Base-by-base conservation (phyloP, 2,329 filamentous ascomycete genomes). In the Calonectria hongkongensis region DNA sequence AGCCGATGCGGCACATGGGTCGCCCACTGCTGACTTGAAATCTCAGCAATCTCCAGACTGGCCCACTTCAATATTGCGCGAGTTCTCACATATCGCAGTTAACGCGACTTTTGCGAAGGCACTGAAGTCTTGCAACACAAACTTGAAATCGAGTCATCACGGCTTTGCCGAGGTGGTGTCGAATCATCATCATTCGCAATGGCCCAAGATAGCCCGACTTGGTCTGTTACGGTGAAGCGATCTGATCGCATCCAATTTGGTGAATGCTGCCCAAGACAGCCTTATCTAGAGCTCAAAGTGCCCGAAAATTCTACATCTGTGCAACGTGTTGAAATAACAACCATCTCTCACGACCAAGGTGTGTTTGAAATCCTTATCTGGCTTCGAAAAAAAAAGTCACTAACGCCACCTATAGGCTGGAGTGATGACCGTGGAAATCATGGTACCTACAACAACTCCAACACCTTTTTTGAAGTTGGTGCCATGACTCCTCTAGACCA, bases 181-280 rank as follows among this genome's bases (percentile, higher is more conserved):
- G 3, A 3, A 36, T 12, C 33, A 12, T 13, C 33, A 9, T 13
- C 6, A 36, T 36, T 36, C 12, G 30, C 33, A 51, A 51, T 51
- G 48, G 27, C 48, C 1, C 12, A 30, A 51, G 18, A 3, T 12
- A 30, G 16, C 5, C 15, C 60, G 7, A 64, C 60, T 16, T 64
- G 60, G 60, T 64, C 60, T 1, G 28, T 48, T 27, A 47, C 43
- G 0, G n/a, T 48, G 6, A 30, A 45, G 18, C 43, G 60, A 30
- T 48, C 60, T 16, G 60, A 45, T 25, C 27, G 21, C 43, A 13
- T 27, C 16, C 39, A 64, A 25, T 45, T 64, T 5, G 60, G 60
- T 8, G 60, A 64, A 64, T 64, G 60, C 27, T 64, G 60, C 43
- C 60, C 60, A 15, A 64, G 60, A n/a, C 41, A 48, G 30, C 60